Percentiles rank a stretch among this genome's conserved stretches.
Evolutionary conservation across 805 yeast species (phyloP).

Genomic region (Ogataea nonfermentans): DNA sequence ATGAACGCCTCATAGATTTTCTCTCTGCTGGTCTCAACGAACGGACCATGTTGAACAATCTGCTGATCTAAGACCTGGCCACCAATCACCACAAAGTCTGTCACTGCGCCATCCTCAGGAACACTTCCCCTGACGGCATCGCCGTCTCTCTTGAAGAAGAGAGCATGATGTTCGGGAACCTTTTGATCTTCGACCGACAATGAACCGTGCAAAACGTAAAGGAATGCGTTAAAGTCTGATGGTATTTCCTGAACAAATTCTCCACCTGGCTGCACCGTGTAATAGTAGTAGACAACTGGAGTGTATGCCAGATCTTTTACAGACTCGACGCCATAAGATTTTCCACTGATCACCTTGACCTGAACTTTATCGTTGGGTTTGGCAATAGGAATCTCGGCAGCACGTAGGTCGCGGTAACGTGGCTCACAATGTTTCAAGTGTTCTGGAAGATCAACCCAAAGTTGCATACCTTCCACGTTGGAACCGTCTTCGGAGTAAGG

Average conservation of each 20-base stretch:
- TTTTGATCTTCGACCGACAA: conserved; percentile 45
- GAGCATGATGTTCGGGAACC: conserved; percentile 47
- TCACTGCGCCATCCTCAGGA: conserved; percentile 42
- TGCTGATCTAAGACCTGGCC: conserved; percentile 74
- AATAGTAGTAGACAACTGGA: conserved; percentile 74
- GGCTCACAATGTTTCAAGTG: conserved; percentile 63
- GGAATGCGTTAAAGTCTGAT: conserved; percentile 60
- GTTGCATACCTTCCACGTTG: conserved; percentile 63
- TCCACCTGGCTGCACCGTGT: conserved; percentile 63
- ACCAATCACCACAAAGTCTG: conserved; percentile 72
- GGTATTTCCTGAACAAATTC: conserved; percentile 59
- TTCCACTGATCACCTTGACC: conserved; percentile 76
- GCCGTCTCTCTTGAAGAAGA: conserved; percentile 71
- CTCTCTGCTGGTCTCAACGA: conserved; percentile 70
- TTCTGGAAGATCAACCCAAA: conserved; percentile 84
- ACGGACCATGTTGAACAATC: conserved; percentile 87
- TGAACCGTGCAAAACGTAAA: conserved; percentile 65
- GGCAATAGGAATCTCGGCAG: conserved; percentile 68
- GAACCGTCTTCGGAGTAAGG: conserved; percentile 60
- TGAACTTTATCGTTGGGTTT: conserved; percentile 60
- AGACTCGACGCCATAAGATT: conserved; percentile 71
- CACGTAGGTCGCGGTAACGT: conserved; percentile 72
- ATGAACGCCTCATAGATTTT: conserved; percentile 65
- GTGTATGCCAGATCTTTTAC: conserved; percentile 76
- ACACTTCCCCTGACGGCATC: conserved; percentile 53